Conservation (phyloP, 2,329 filamentous ascomycete genomes). For the Alternaria triticimaculans region DNA sequence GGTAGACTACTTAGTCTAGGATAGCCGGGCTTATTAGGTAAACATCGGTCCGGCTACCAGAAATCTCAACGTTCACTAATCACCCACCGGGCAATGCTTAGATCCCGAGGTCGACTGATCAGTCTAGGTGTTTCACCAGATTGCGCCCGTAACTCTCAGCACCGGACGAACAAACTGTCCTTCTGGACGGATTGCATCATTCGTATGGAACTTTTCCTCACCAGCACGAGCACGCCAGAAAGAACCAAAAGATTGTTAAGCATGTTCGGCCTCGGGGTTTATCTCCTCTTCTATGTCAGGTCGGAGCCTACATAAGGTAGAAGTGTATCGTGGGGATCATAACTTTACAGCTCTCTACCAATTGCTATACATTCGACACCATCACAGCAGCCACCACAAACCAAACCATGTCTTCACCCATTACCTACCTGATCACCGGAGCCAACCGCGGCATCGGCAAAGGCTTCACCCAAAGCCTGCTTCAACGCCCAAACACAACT, state of each 20-base stretch:
- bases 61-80: background rate
- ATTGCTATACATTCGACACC: background rate
- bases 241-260: background rate
- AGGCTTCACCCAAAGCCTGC: conserved; percentile 9
- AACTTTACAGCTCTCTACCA: background rate
- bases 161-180: background rate
- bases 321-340: background rate
- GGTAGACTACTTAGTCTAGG: background rate
- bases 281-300: background rate
- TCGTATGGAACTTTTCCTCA: background rate
- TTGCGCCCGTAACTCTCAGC: background rate
- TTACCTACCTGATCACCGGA: background rate
- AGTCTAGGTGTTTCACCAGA: background rate
- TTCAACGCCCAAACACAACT: conserved; percentile 20
- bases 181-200: background rate
- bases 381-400: background rate
- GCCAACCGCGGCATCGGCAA: conserved; percentile 19
- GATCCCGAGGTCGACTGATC: background rate
- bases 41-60: background rate
- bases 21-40: background rate
- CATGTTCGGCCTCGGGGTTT: background rate
- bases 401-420: background rate
- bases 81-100: background rate
- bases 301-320: background rate
- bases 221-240: background rate